Percentiles rank a stretch among this genome's conserved stretches.
These are phyloP conservation scores for Juglanconis oblonga DNA, from an alignment of 2,329 filamentous ascomycete species.

Conservation along the genomic window DNA sequence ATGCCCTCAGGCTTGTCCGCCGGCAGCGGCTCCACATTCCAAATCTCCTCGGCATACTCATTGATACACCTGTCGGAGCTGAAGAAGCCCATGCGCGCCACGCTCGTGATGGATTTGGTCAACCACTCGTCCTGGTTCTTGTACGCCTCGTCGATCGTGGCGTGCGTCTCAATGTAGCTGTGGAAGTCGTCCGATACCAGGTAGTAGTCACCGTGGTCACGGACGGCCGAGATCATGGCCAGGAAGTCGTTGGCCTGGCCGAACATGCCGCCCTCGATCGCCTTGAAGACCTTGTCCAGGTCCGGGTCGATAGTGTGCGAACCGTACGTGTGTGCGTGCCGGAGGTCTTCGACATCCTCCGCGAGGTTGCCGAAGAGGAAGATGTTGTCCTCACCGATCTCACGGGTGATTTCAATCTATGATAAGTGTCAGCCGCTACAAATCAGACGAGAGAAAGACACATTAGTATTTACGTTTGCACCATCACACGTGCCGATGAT, in stretches of 20 bases:
- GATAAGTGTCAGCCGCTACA: conserved; percentile 11
- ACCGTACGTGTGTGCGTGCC: conserved; percentile 84
- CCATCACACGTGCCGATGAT: conserved; percentile 98
- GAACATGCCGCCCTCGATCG: conserved; percentile 77
- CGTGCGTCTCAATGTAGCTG: conserved; percentile 88
- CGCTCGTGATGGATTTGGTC: conserved; percentile 82
- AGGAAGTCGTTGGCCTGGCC: conserved; percentile 75
- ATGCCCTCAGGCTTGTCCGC: conserved; percentile 32
- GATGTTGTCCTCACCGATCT: conserved; percentile 95
- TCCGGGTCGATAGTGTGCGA: conserved; percentile 73
- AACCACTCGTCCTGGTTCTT: conserved; percentile 90
- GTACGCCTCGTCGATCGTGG: conserved; percentile 88
- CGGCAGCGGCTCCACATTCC: conserved; percentile 85
- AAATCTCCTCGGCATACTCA: conserved; percentile 91
- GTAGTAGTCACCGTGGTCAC: conserved; percentile 95
- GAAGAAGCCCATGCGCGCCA: conserved; percentile 96
- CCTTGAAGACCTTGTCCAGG: conserved; percentile 77
- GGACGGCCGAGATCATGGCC: conserved; percentile 80
- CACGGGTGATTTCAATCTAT: conserved; percentile 93
- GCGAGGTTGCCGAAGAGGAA: conserved; percentile 97
- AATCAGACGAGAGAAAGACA: conserved; percentile 1
- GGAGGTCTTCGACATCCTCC: conserved; percentile 94
- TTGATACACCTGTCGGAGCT: conserved; percentile 92
- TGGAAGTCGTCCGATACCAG: conserved; percentile 97
- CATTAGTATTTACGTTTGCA: conserved; percentile 70